phyloP scores from a whole-genome alignment of 805 yeast genomes.

The Diddensiella santjacobensis region DNA sequence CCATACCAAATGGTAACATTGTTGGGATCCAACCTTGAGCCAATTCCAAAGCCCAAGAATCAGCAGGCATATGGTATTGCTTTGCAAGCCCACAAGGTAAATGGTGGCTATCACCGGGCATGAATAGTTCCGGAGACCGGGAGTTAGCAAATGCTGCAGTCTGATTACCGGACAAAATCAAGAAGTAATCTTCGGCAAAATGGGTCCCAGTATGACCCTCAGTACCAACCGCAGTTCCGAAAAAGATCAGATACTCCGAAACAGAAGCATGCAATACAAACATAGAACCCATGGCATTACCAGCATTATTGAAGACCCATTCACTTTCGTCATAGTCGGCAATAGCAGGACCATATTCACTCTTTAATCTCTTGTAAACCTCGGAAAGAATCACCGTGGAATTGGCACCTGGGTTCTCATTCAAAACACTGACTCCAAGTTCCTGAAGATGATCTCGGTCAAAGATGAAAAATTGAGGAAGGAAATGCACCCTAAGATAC shows the following conservation, averaged over 20 bases:
- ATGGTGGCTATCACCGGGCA: slow-evolving; percentile 85
- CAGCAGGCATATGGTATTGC: slow-evolving; percentile 83
- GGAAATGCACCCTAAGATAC: slow-evolving; percentile 33
- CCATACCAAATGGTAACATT: slow-evolving; percentile 94
- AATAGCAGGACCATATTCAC: slow-evolving; percentile 67
- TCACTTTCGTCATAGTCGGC: slow-evolving; percentile 71
- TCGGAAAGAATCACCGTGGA: slow-evolving; percentile 60
- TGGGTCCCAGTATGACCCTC: slow-evolving; percentile 97
- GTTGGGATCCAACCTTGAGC: slow-evolving; percentile 99
- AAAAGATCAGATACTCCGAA: slow-evolving; percentile 86
- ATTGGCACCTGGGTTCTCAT: slow-evolving; percentile 35
- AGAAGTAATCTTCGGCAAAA: slow-evolving; percentile 96
- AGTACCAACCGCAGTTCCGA: slow-evolving; percentile 90
- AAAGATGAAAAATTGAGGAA: slow-evolving; percentile 68
- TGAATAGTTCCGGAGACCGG: slow-evolving; percentile 62
- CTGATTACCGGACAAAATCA: slow-evolving; percentile 79
- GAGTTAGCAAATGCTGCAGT: slow-evolving; percentile 65
- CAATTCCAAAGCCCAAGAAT: slow-evolving; percentile 83
- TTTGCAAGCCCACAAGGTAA: slow-evolving; percentile 67
- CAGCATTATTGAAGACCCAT: slow-evolving; percentile 97
- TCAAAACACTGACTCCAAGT: slow-evolving; percentile 52
- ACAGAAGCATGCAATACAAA: slow-evolving; percentile 91
- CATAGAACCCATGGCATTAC: slow-evolving; percentile 97
- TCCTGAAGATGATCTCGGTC: slow-evolving; percentile 59
- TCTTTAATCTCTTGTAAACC: slow-evolving; percentile 54